Conservation (phyloP, 495 filamentous ascomycete species). For the Talaromyces nanjingensis region DNA sequence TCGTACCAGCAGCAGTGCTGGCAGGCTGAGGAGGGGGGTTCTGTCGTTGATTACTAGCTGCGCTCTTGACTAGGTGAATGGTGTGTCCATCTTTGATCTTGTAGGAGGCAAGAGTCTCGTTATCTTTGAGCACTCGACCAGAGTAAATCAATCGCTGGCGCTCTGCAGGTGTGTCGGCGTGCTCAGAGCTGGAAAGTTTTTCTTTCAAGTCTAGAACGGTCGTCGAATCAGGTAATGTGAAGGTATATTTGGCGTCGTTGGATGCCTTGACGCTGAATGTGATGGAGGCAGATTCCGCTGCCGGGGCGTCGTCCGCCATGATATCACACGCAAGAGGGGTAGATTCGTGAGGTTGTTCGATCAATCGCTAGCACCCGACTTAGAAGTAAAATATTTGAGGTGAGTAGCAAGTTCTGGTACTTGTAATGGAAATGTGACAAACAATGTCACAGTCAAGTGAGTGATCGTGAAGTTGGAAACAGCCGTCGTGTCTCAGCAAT, state of each 20-base stretch:
- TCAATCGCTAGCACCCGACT: not conserved
- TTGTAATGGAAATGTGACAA: not conserved
- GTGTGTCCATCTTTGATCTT: slow-evolving; percentile 97
- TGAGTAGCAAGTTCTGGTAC: not conserved
- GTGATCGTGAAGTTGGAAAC: not conserved
- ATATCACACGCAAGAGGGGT: slow-evolving; percentile 9
- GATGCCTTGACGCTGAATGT: slow-evolving; percentile 95
- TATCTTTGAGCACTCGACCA: slow-evolving; percentile 90
- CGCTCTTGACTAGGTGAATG: slow-evolving; percentile 91
- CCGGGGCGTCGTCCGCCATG: slow-evolving; percentile 43
- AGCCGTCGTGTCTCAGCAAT: not conserved
- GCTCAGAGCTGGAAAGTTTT: slow-evolving; percentile 72
- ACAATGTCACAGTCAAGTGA: not conserved
- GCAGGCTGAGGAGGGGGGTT: slow-evolving; percentile 48
- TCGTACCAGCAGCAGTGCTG: slow-evolving; percentile 40
- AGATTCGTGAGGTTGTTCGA: not conserved
- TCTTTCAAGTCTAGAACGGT: slow-evolving; percentile 81
- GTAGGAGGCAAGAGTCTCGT: slow-evolving; percentile 73
- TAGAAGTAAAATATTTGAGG: not conserved
- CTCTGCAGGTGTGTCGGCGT: slow-evolving; percentile 76
- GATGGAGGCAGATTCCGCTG: slow-evolving; percentile 49
- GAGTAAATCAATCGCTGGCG: slow-evolving; percentile 95
- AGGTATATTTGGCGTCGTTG: slow-evolving; percentile 71
- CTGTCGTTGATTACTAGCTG: slow-evolving; percentile 76
- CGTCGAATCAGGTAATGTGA: slow-evolving; percentile 72